Evolutionary conservation across 2,329 filamentous ascomycete species (phyloP), one percentile per base, ranked within the genome.

Genomic region (Stachybotrys chartarum): DNA sequence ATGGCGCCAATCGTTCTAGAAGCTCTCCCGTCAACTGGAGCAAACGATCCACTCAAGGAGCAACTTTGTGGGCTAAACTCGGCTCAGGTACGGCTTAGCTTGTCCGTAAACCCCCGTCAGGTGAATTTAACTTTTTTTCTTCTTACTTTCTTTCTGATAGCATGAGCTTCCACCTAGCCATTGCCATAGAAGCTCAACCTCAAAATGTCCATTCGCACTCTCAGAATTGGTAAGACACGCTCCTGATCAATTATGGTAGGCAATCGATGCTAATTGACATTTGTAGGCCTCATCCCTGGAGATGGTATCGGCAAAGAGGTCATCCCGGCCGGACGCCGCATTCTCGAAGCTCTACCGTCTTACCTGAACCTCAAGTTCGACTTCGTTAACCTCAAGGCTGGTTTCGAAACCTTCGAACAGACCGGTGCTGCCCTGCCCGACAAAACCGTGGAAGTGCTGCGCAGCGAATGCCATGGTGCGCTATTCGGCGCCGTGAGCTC

Each of bases 221-320:
- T 75, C 51, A 68, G 69, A 70, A 75, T 75, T 54, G 72, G 72
- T 75, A 64, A 24, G 24, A 24, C 24, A 24, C 24, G 24, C 24
- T 49, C 57, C 12, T 30, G 18, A 14, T 32, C 12, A 17, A 10
- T 32, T 35, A 16, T 16, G 16, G n/a, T 24, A 24, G 42, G 17
- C 45, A 51, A 35, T 56, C 54, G 39, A 53, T 31, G 24, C 53
- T 49, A 53, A 18, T 48, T 14, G 39, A 44, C 14, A 18, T 30
- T 35, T 7, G n/a, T 62, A 96, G 92, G 92, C 72, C 89, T 97
- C 66, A 97, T 99, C 71, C 90, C 94, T 66, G 94, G 94, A 69
- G 94, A 99, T 77, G 94, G 94, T 75, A 99, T 99, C 76, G 94
- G 94, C 75, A 90, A 90, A 71, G 94, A 99, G 77, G 94, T 99